Conservation (phyloP, 2,329 filamentous ascomycete species). For the Rhynchosporium secalis region DNA sequence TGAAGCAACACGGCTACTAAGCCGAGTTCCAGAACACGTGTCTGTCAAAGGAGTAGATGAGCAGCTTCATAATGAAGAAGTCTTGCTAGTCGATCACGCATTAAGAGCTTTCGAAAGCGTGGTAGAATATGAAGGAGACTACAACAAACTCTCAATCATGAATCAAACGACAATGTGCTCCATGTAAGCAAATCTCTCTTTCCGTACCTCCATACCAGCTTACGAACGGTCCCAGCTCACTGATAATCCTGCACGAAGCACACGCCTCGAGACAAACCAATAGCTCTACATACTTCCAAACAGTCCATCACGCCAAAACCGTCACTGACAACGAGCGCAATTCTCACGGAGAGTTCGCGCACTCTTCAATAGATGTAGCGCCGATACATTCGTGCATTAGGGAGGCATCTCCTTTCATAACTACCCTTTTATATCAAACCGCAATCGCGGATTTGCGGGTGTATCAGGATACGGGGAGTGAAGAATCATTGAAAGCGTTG, state of each 20-base stretch:
- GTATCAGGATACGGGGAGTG: conserved; percentile 10
- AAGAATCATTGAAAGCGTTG: conserved; percentile 17
- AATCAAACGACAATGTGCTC: conserved; percentile 25
- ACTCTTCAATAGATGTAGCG: neutral
- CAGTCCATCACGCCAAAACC: conserved; percentile 6
- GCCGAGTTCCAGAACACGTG: conserved; percentile 35
- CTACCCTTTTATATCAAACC: conserved; percentile 20
- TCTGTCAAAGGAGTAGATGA: neutral
- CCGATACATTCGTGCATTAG: conserved; percentile 17
- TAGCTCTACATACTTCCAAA: conserved; percentile 13
- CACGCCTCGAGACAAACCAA: conserved; percentile 13
- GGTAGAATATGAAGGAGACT: conserved; percentile 19
- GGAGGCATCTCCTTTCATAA: conserved; percentile 24
- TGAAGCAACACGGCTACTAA: conserved; percentile 40
- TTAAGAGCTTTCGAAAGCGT: conserved; percentile 20
- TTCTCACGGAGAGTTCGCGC: conserved; percentile 7
- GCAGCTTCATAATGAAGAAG: conserved; percentile 24
- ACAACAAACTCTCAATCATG: conserved; percentile 21
- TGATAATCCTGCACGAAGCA: conserved; percentile 24
- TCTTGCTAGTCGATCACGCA: conserved; percentile 20
- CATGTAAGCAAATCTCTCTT: conserved; percentile 15
- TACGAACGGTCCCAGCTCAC: conserved; percentile 12
- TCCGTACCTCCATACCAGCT: neutral
- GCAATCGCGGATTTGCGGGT: conserved; percentile 18
- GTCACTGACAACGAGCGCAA: neutral